Base-by-base conservation (phyloP, 2,329 filamentous ascomycete genomes). In the Alternaria consortialis region DNA sequence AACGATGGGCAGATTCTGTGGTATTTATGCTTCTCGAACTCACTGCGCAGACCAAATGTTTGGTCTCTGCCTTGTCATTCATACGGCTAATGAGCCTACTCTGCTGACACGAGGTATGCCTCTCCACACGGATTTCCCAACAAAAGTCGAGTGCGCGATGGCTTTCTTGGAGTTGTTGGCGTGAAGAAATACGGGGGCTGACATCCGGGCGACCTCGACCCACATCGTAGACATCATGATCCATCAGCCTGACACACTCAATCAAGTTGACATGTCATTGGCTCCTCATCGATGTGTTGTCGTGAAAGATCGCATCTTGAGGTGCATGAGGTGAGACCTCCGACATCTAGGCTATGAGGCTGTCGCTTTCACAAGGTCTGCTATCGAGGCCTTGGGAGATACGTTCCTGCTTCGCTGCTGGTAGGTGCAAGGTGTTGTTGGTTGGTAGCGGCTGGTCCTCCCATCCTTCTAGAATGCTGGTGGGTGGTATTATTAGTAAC, bases 61-160 rank as follows among this genome's bases (percentile, higher is more conserved):
- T 37, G n/a, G 3, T 8, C 20, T 39, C 20, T 32, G 32, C 29
- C 36, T 32, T 12, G 9, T 7, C 13, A 27, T 37, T 52, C 37
- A 12, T 25, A 15, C 7, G 36, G 29, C 27, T 20, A 11, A 23
- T n/a, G 27, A 31, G 40, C 39, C 47, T 31, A 31, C 20, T 13
- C 32, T 29, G 47, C 55, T 58, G 47, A 53, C 55, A 53, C 47
- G 47, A 58, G 12, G 25, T 25, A 58, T 23, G 29, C 40, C 12
- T n/a, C 40, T 29, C 40, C 36, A 25, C 47, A 58, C 47, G 27
- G 31, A 39, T 47, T 9, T 29, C 55, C 50, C 52, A 58, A 39
- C 31, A 36, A 48, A 31, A 11, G 25, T 32, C 42, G 31, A 15
- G 50, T 50, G 17, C 32, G 15, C 31, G 7, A 29, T 42, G 39